A percentile compares a stretch with the other conserved stretches of the same genome.
Evolutionary conservation across 1,284 basidiomycete species (phyloP).

Genomic region (Exobasidium cylindrosporum): DNA sequence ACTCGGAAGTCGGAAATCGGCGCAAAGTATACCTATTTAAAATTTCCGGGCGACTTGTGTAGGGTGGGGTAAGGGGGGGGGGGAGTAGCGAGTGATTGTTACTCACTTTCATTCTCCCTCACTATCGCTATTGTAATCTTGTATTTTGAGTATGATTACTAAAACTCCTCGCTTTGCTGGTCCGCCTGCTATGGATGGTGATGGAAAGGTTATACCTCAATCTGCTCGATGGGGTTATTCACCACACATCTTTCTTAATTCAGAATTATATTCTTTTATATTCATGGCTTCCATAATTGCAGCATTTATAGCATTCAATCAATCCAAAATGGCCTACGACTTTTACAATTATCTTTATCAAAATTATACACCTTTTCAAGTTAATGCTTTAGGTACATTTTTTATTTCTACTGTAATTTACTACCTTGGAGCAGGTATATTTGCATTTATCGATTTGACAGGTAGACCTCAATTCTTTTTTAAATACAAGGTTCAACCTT

Average conservation of each 20-base stretch:
- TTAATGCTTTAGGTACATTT: slow-evolving; percentile 14
- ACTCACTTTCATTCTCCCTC: too few relatives aligned
- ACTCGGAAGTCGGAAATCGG: too few relatives aligned
- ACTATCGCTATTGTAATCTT: too few relatives aligned
- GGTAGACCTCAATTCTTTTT: slow-evolving; percentile 9
- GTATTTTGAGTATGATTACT: too few relatives aligned
- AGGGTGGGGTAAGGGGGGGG: too few relatives aligned
- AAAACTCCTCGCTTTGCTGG: background rate
- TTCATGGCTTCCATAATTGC: slow-evolving; percentile 3
- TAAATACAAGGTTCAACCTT: slow-evolving; percentile 19
- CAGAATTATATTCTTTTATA: background rate
- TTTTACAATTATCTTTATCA: slow-evolving; percentile 9
- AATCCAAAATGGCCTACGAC: background rate
- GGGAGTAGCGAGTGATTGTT: too few relatives aligned
- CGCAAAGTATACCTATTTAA: too few relatives aligned
- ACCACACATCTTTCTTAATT: background rate
- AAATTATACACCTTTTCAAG: slow-evolving; percentile 15
- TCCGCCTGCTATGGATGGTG: background rate
- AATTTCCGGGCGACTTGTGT: too few relatives aligned
- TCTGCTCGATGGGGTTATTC: background rate
- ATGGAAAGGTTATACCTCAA: background rate
- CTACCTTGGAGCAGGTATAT: slow-evolving; percentile 9
- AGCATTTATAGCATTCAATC: slow-evolving; percentile 6
- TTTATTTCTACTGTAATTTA: slow-evolving; percentile 10
- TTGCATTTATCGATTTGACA: slow-evolving; percentile 16